These are phyloP conservation scores for Apiospora malaysiana DNA, from an alignment of 2,329 filamentous ascomycete species.

Conservation along the genomic window DNA sequence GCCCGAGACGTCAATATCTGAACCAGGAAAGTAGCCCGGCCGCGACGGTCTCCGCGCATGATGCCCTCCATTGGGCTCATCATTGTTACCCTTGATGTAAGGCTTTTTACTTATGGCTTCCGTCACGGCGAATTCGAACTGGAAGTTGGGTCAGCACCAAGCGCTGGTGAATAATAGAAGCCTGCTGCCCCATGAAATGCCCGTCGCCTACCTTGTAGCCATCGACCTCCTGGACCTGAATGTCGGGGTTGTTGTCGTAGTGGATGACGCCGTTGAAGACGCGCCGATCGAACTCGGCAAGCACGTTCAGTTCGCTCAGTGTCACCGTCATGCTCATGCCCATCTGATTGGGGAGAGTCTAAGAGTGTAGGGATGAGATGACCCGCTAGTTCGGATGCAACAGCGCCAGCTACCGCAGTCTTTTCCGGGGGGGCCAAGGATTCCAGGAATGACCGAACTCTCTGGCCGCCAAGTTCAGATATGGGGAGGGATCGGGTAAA, in stretches of 20 bases:
- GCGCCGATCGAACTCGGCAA: constrained; percentile 33
- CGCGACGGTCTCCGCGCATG: constrained; percentile 13
- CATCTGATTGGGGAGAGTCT: not conserved
- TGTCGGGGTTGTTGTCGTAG: constrained; percentile 30
- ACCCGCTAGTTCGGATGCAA: constrained; percentile 16
- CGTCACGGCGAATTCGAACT: constrained; percentile 30
- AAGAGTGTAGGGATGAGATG: not conserved
- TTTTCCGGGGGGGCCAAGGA: not conserved
- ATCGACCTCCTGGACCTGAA: constrained; percentile 19
- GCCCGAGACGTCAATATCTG: constrained; percentile 50
- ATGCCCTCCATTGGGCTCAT: constrained; percentile 22
- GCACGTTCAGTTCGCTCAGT: constrained; percentile 28
- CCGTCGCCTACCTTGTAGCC: constrained; percentile 25
- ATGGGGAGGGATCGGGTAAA: constrained; percentile 11
- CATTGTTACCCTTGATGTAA: constrained; percentile 30
- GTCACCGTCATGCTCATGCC: constrained; percentile 21
- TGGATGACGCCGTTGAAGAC: constrained; percentile 30
- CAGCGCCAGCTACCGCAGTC: not conserved
- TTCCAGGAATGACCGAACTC: not conserved
- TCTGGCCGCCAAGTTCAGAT: not conserved
- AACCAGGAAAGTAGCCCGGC: constrained; percentile 37
- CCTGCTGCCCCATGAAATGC: not conserved
- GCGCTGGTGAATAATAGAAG: not conserved
- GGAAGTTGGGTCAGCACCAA: not conserved
- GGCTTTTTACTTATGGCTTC: constrained; percentile 24